These are phyloP conservation scores for Pleurotus giganteus DNA, from an alignment of 768 basidiomycete species.

Conservation along the genomic window DNA sequence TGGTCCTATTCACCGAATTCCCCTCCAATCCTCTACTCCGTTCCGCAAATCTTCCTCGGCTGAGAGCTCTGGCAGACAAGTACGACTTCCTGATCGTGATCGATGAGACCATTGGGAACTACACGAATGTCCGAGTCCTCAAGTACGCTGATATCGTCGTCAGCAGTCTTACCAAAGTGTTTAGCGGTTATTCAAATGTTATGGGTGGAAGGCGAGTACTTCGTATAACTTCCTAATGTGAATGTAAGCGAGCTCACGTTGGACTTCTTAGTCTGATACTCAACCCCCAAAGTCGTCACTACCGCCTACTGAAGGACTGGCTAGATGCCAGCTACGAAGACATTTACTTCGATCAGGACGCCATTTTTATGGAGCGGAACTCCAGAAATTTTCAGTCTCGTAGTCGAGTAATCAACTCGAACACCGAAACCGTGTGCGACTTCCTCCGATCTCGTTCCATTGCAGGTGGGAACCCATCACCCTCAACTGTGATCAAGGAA, in stretches of 20 bases:
- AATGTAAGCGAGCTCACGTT: not conserved
- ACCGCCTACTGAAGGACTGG: conserved; percentile 46
- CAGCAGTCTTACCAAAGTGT: conserved; percentile 74
- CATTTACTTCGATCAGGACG: conserved; percentile 69
- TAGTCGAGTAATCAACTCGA: conserved; percentile 58
- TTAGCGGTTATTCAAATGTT: conserved; percentile 75
- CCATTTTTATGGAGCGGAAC: conserved; percentile 80
- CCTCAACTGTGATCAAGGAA: conserved; percentile 44
- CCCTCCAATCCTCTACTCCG: conserved; percentile 77
- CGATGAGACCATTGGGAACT: conserved; percentile 80
- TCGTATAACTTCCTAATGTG: not conserved
- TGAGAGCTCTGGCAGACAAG: conserved; percentile 64
- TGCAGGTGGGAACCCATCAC: conserved; percentile 14
- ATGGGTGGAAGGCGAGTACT: conserved; percentile 79
- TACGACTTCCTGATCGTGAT: conserved; percentile 69
- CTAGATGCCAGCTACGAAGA: conserved; percentile 57
- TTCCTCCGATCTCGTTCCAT: conserved; percentile 47
- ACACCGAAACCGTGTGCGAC: conserved; percentile 63
- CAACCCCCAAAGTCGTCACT: conserved; percentile 60
- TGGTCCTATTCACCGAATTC: conserved; percentile 73
- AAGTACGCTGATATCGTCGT: conserved; percentile 68
- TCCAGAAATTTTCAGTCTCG: conserved; percentile 70
- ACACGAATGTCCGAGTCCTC: conserved; percentile 71
- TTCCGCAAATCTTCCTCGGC: conserved; percentile 54
- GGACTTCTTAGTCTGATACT: conserved; percentile 52